Evolutionary conservation across 495 filamentous ascomycete genomes (phyloP).

Genomic region (Acidomyces sp.): DNA sequence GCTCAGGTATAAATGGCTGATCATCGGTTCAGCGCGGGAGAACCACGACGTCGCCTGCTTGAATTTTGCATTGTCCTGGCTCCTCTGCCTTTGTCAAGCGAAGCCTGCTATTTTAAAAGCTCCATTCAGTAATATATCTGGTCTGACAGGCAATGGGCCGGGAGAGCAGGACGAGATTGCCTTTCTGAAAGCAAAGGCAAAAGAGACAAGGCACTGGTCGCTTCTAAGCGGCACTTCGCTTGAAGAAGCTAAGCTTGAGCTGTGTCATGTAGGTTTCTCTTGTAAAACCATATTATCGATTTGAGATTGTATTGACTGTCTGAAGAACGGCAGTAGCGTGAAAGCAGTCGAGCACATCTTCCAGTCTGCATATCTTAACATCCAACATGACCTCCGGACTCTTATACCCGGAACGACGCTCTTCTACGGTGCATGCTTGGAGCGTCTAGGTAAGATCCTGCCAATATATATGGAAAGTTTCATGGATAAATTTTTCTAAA

Average conservation of each 20-base stretch:
- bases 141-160: slow-evolving; percentile 54
- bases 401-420: slow-evolving; percentile 62
- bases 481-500: not conserved
- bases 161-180: slow-evolving; percentile 68
- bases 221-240: slow-evolving; percentile 73
- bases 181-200: slow-evolving; percentile 78
- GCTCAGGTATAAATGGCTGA: too few species aligned
- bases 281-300: not conserved
- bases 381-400: slow-evolving; percentile 58
- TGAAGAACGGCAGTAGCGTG: slow-evolving; percentile 64
- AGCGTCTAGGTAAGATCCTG: slow-evolving; percentile 50
- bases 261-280: slow-evolving; percentile 41
- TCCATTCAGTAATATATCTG: slow-evolving; percentile 32
- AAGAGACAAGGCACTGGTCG: slow-evolving; percentile 77
- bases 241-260: slow-evolving; percentile 69
- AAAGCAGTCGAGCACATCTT: slow-evolving; percentile 64
- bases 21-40: slow-evolving; percentile 48
- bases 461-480: not conserved
- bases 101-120: slow-evolving; percentile 48
- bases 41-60: slow-evolving; percentile 84
- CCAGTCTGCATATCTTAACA: slow-evolving; percentile 68
- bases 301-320: not conserved
- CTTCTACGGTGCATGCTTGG: slow-evolving; percentile 58
- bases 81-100: slow-evolving; percentile 85
- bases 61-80: slow-evolving; percentile 92